phyloP scores from a whole-genome alignment of 2,329 filamentous ascomycete species.

The Sphaerulina musiva region DNA sequence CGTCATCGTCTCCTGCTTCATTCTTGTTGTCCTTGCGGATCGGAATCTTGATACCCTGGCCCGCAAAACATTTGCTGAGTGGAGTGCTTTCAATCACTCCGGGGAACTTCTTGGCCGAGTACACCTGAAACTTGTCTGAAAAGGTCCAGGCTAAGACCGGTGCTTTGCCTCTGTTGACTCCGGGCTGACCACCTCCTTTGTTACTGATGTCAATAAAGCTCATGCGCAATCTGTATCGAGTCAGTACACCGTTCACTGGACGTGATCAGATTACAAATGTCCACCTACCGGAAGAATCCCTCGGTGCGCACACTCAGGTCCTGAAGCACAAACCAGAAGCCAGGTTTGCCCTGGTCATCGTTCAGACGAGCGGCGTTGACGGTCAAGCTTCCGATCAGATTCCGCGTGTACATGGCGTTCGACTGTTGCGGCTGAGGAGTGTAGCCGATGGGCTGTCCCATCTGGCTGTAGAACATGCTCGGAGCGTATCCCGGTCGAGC shows the following conservation, averaged over 20 bases:
- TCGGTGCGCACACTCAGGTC: slow-evolving; percentile 92
- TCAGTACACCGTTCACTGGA: neutral
- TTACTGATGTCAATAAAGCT: slow-evolving; percentile 76
- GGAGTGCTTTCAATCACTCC: slow-evolving; percentile 91
- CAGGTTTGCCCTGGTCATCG: slow-evolving; percentile 71
- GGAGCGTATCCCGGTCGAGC: slow-evolving; percentile 14
- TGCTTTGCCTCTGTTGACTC: slow-evolving; percentile 66
- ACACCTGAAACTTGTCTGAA: slow-evolving; percentile 86
- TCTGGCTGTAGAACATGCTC: slow-evolving; percentile 19
- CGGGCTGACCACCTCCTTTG: slow-evolving; percentile 23
- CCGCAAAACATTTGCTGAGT: slow-evolving; percentile 85
- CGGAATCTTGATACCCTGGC: slow-evolving; percentile 92
- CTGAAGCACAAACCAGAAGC: slow-evolving; percentile 95
- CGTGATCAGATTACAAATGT: neutral
- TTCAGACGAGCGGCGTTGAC: slow-evolving; percentile 81
- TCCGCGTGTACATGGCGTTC: slow-evolving; percentile 85
- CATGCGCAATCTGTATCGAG: slow-evolving; percentile 52
- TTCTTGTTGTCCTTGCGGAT: slow-evolving; percentile 72
- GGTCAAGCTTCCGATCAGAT: slow-evolving; percentile 84
- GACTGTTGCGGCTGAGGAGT: slow-evolving; percentile 39
- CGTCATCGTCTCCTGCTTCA: slow-evolving; percentile 42
- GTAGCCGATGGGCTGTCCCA: slow-evolving; percentile 17
- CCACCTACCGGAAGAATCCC: slow-evolving; percentile 71
- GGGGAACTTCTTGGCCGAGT: slow-evolving; percentile 95
- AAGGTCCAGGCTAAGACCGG: slow-evolving; percentile 80